Percentiles rank a stretch among this genome's conserved stretches.
Conservation (phyloP, 805 yeast species). For the Saturnispora sanitii region DNA sequence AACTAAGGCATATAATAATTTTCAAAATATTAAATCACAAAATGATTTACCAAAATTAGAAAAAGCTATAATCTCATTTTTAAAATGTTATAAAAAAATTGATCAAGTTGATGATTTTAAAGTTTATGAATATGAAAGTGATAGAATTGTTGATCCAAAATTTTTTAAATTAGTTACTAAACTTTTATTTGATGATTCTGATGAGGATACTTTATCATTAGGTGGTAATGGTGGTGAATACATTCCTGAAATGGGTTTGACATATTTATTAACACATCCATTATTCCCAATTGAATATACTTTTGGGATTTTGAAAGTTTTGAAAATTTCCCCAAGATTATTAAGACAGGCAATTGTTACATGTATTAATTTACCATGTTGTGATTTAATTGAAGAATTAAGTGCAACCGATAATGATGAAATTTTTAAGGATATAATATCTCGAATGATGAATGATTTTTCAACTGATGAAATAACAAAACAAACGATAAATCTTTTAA, state of each 20-base stretch:
- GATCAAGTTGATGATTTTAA: slow-evolving; percentile 19
- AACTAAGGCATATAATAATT: slow-evolving; percentile 21
- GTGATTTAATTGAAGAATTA: slow-evolving; percentile 55
- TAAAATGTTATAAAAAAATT: slow-evolving; percentile 17
- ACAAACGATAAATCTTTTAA: slow-evolving; percentile 32
- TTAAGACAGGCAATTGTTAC: slow-evolving; percentile 77
- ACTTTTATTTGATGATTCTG: slow-evolving; percentile 29
- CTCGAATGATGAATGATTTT: slow-evolving; percentile 57
- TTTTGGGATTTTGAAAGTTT: slow-evolving; percentile 40
- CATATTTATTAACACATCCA: slow-evolving; percentile 80
- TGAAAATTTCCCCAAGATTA: slow-evolving; percentile 47
- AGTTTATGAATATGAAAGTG: slow-evolving; percentile 54
- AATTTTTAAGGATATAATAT: slow-evolving; percentile 56
- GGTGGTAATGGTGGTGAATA: slow-evolving; percentile 23
- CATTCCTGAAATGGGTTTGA: slow-evolving; percentile 49
- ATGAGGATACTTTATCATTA: slow-evolving; percentile 10
- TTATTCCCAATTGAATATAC: slow-evolving; percentile 59
- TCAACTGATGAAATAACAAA: slow-evolving; percentile 49
- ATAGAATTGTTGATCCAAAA: slow-evolving; percentile 50
- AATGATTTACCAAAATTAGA: slow-evolving; percentile 25
- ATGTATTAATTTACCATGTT: slow-evolving; percentile 57
- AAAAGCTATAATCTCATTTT: slow-evolving; percentile 21
- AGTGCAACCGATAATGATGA: slow-evolving; percentile 47
- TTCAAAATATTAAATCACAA: slow-evolving; percentile 18
- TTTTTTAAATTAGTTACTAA: slow-evolving; percentile 38